phyloP scores from a whole-genome alignment of 2,329 filamentous ascomycete genomes.

The Hawksworthiomyces lignivorus region DNA sequence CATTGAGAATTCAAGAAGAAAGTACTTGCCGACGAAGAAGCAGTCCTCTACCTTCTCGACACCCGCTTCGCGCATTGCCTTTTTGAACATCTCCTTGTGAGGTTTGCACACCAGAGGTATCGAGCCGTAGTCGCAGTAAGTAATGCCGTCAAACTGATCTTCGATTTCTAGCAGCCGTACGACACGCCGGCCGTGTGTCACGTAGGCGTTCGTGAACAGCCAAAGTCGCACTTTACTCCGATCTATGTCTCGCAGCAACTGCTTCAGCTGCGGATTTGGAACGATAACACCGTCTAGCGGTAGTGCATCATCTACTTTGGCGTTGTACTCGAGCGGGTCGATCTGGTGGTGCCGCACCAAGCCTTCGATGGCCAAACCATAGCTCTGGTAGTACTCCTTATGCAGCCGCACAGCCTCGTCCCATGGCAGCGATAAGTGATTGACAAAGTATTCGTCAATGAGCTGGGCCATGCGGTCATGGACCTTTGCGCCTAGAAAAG shows the following conservation, averaged over 20 bases:
- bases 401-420: constrained; percentile 83
- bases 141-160: constrained; percentile 88
- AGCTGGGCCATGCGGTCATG: constrained; percentile 82
- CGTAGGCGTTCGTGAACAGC: constrained; percentile 95
- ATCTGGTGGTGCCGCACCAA: constrained; percentile 91
- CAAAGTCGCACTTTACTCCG: constrained; percentile 76
- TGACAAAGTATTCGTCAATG: constrained; percentile 58
- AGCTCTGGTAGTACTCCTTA: constrained; percentile 87
- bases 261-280: constrained; percentile 65
- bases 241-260: constrained; percentile 76
- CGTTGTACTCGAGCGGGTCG: constrained; percentile 89
- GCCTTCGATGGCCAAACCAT: constrained; percentile 95
- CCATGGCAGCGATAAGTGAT: constrained; percentile 64
- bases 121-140: constrained; percentile 80
- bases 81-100: constrained; percentile 70
- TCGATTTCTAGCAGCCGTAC: constrained; percentile 74
- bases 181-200: constrained; percentile 78
- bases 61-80: constrained; percentile 80
- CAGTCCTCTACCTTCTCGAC: constrained; percentile 62
- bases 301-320: constrained; percentile 87
- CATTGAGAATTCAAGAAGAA: no score
- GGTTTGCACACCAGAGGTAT: constrained; percentile 82
- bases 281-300: constrained; percentile 79
- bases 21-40: constrained; percentile 77
- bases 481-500: constrained; percentile 63